Evolutionary conservation across 2,329 filamentous ascomycete genomes (phyloP).

Genomic region (Fusarium kyushuense): DNA sequence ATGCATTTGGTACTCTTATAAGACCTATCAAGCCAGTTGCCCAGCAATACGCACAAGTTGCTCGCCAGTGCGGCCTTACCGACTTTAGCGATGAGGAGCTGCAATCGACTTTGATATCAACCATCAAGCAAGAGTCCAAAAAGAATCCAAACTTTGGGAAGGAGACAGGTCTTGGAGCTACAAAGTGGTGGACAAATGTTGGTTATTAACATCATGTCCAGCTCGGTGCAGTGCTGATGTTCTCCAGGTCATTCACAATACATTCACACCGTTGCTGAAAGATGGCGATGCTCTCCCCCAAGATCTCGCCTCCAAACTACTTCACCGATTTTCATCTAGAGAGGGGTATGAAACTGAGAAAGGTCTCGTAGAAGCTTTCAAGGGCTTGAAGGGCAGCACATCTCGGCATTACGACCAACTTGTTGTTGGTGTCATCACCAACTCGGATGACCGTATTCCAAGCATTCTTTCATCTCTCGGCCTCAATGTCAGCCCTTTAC

Average conservation of each 20-base stretch:
- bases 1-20: conserved; percentile 37
- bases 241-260: conserved; percentile 35
- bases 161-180: conserved; percentile 33
- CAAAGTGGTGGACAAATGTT: conserved; percentile 42
- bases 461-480: conserved; percentile 37
- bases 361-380: conserved; percentile 14
- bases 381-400: neutral
- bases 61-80: conserved; percentile 34
- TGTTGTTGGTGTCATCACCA: conserved; percentile 38
- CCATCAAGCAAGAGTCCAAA: conserved; percentile 31
- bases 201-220: fast-evolving
- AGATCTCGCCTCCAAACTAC: conserved; percentile 27
- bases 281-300: conserved; percentile 8
- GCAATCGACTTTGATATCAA: conserved; percentile 23
- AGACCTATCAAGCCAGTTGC: conserved; percentile 27
- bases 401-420: conserved; percentile 16
- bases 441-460: conserved; percentile 41
- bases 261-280: conserved; percentile 26
- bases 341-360: conserved; percentile 29
- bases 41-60: conserved; percentile 36
- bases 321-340: conserved; percentile 31
- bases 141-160: conserved; percentile 41
- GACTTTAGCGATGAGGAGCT: conserved; percentile 32
- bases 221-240: neutral
- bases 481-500: conserved; percentile 28